Base-by-base conservation (phyloP, 257 asterid genomes). In the Cordia subcordata region DNA sequence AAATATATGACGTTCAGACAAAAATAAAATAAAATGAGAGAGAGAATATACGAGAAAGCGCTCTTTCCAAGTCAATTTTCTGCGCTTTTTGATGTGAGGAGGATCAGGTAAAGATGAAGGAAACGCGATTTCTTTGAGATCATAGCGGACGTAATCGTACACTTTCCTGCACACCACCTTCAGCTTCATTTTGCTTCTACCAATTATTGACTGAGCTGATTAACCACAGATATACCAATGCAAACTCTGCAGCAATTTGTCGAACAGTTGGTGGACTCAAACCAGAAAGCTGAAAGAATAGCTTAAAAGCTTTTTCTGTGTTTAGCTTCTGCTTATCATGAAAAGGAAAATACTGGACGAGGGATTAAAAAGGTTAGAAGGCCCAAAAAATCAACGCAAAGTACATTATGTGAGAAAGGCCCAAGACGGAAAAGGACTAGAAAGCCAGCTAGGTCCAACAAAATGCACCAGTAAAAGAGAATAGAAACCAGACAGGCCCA, bases 101-200 rank as follows among this genome's bases (percentile, higher is more conserved):
- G 96, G 97, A 67, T 93, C 83, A 18, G 97, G 97, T 73, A 89
- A 73, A 57, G 97, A 89, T 13, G 96, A 89, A 52, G 99, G 99
- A 60, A 77, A 85, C 52, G 85, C 95, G 58, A 89, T 89, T 71
- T 93, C 99, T 76, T 81, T 93, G 52, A 93, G 86, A 77, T 93
- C 99, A 27, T 86, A 69, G 1, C 95, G 85, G 32, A 89, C 82
- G 60, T 89, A 89, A 68, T 89, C 69, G 57, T 23, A 80, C 18
- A 86, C 56, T 70, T 89, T 86, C 79, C 78, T 81, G 69, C 80
- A 73, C 14, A 73, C 92, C 55, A 80, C 82, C 71, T 67, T 83
- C 64, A 82, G 33, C 87, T 88, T 91, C 86, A 82, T 85, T 57
- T 65, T 53, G 57, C n/a, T 22, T 0, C 38, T 42, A n/a, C 10